A percentile compares a stretch with the other conserved stretches of the same genome.
Evolutionary conservation across 768 basidiomycete species (phyloP).

Genomic region (Calocera viscosa): DNA sequence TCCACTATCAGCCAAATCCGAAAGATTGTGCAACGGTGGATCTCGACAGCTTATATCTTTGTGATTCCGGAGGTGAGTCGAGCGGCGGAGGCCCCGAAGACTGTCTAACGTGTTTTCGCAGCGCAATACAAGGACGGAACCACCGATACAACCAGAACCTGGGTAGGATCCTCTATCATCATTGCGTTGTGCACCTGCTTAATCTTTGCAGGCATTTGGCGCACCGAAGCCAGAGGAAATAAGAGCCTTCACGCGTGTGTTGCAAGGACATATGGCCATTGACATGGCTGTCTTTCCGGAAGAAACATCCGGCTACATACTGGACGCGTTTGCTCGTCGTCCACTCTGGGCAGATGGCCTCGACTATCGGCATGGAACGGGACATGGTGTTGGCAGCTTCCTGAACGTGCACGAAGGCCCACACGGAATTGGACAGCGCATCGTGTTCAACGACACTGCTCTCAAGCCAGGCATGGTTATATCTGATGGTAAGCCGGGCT

Average conservation of each 20-base stretch:
- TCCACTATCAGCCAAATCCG: constrained; percentile 80
- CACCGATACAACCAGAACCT: constrained; percentile 86
- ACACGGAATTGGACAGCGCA: constrained; percentile 37
- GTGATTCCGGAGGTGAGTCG: constrained; percentile 70
- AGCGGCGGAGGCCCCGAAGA: not conserved
- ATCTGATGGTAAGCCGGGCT: constrained; percentile 47
- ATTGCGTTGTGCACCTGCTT: not conserved
- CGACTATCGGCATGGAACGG: constrained; percentile 81
- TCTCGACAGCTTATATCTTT: constrained; percentile 53
- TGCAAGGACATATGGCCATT: constrained; percentile 84
- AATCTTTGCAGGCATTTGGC: constrained; percentile 61
- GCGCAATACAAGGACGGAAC: constrained; percentile 87
- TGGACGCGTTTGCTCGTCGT: constrained; percentile 69
- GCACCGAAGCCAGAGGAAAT: constrained; percentile 70
- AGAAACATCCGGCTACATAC: constrained; percentile 33
- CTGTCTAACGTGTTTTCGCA: constrained; percentile 20
- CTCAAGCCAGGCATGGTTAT: constrained; percentile 81
- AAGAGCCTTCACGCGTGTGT: constrained; percentile 78
- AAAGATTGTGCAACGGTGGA: constrained; percentile 59
- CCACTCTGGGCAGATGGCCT: constrained; percentile 79
- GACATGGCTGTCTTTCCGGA: constrained; percentile 73
- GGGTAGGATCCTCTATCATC: constrained; percentile 35
- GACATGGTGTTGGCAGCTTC: constrained; percentile 90
- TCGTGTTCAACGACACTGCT: constrained; percentile 55
- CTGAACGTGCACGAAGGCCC: constrained; percentile 89